Evolutionary conservation across 2,329 filamentous ascomycete species (phyloP), one percentile per base, ranked within the genome.

Genomic region (Epichloe bromicola): DNA sequence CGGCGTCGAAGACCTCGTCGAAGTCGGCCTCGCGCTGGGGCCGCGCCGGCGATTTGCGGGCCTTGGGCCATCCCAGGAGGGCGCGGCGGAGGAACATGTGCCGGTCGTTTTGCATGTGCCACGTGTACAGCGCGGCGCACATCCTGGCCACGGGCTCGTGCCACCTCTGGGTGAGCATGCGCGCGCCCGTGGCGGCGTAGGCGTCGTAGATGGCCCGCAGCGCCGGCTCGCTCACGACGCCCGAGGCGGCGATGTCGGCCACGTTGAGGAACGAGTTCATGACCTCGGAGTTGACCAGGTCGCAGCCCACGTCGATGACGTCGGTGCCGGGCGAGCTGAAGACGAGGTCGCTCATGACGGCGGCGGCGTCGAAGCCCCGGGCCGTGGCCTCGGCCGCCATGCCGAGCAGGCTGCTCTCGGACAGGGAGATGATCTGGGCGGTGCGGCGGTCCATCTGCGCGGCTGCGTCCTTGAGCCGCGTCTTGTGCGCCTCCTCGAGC

Each of bases 71-170:
- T 14, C 62, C 62, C 11, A 65, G 34, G 0, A 64, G 5, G 0
- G 62, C 62, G 17, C 62, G 62, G 3, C 62, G 62, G 23, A 64
- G 53, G 51, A 63, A 64, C 55, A 63, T 54, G n/a, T 64, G 62
- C 4, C 62, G 54, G 49, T 64, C 62, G 26, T 64, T 64, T 8
- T 62, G 60, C 2, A 64, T 64, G 43, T 64, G 62, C 62, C 62
- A 64, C 12, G 60, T 61, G 38, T 64, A 64, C 8, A 65, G 48
- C 2, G 59, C 59, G 10, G 61, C 57, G 38, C 60, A 62, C 62
- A 64, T 64, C 40, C 59, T 57, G 20, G 61, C 62, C 5, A 60
- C 59, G 12, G 62, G 62, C 42, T 64, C 62, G n/a, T 62, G 57
- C 62, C 61, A 64, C 34, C 62, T 54, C 47, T 63, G 52, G 2